Evolutionary conservation across 2,329 filamentous ascomycete species (phyloP).

Genomic region (Clonostachys byssicola): DNA sequence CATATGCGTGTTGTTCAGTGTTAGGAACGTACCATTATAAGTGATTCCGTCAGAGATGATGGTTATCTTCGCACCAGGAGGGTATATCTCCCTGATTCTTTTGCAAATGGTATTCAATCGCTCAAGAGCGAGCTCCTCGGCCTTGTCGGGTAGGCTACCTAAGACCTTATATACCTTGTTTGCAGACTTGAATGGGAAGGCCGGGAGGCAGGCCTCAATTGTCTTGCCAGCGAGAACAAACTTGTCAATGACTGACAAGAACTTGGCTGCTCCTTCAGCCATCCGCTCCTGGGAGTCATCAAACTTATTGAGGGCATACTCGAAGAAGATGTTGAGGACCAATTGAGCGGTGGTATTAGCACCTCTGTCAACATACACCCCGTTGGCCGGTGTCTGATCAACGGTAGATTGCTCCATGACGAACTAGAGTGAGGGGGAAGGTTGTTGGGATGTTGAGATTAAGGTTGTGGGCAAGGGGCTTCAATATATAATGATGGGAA

Average conservation of each 20-base stretch:
- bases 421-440: too few relatives aligned
- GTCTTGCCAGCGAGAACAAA: slow-evolving; percentile 11
- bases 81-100: slow-evolving; percentile 16
- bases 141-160: slow-evolving; percentile 19
- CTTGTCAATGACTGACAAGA: slow-evolving; percentile 11
- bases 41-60: slow-evolving; percentile 50
- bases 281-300: slow-evolving; percentile 9
- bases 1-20: neutral
- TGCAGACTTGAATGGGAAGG: slow-evolving; percentile 25
- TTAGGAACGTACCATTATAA: slow-evolving; percentile 39
- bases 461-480: too few relatives aligned
- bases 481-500: too few relatives aligned
- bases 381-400: too few relatives aligned
- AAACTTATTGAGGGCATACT: slow-evolving; percentile 18
- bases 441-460: too few relatives aligned
- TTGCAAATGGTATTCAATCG: slow-evolving; percentile 18
- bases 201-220: slow-evolving; percentile 17
- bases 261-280: slow-evolving; percentile 9
- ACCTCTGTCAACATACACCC: too few relatives aligned
- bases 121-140: slow-evolving; percentile 18
- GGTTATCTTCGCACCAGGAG: slow-evolving; percentile 18
- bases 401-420: too few relatives aligned
- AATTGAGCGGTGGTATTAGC: neutral
- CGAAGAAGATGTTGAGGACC: slow-evolving; percentile 15
- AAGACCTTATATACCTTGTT: slow-evolving; percentile 25